phyloP scores from a whole-genome alignment of 257 asterid genomes.

The Gentiana dahurica region DNA sequence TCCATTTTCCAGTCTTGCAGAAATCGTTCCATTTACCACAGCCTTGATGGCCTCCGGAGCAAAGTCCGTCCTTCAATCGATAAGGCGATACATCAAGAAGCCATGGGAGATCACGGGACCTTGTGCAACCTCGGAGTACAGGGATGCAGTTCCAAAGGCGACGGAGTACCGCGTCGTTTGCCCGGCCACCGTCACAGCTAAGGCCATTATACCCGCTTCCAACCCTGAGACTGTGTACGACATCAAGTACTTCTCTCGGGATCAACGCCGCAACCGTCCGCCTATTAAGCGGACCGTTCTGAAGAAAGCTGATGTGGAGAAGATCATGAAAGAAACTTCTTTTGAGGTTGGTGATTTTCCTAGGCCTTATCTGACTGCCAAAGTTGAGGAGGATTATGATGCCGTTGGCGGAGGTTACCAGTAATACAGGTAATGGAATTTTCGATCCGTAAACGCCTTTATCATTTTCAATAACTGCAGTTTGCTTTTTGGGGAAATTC shows the following conservation, averaged over 20 bases:
- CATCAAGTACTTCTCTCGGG: conserved; percentile 82
- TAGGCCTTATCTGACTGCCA: conserved; percentile 54
- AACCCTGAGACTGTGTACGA: conserved; percentile 83
- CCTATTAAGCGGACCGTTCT: conserved; percentile 63
- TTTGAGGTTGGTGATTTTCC: conserved; percentile 65
- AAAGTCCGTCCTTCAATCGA: conserved; percentile 64
- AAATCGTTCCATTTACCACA: neutral
- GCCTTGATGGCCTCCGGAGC: conserved; percentile 45
- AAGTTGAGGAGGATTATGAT: conserved; percentile 45
- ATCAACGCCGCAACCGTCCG: conserved; percentile 87
- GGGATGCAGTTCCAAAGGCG: conserved; percentile 51
- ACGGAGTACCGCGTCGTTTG: conserved; percentile 69
- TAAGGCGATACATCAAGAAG: conserved; percentile 63
- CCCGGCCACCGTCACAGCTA: conserved; percentile 57
- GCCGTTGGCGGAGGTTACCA: conserved; percentile 76
- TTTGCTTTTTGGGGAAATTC: too few relatives aligned
- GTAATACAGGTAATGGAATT: conserved; percentile 31
- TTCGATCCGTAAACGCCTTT: too few relatives aligned
- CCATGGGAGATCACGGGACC: conserved; percentile 94
- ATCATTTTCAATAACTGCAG: too few relatives aligned
- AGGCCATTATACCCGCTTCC: conserved; percentile 68
- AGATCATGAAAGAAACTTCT: conserved; percentile 58
- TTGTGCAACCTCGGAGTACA: conserved; percentile 45
- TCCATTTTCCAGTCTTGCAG: neutral
- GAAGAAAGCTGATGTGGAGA: conserved; percentile 72